These are phyloP conservation scores for Colletotrichum brevisporum DNA, from an alignment of 2,329 filamentous ascomycete genomes.

Conservation along the genomic window DNA sequence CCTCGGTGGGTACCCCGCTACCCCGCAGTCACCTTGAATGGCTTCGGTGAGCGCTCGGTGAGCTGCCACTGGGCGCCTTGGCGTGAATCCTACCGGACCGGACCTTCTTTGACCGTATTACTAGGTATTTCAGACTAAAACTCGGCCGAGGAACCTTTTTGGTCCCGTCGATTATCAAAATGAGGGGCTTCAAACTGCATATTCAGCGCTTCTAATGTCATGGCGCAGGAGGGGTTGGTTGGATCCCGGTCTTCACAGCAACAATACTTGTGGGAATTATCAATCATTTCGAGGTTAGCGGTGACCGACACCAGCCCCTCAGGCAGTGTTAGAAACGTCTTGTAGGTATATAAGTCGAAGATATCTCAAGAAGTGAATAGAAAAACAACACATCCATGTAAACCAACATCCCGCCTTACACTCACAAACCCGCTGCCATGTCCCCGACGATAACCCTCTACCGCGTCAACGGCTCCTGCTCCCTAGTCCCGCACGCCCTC, in stretches of 20 bases:
- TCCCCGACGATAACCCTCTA: slow-evolving; percentile 48
- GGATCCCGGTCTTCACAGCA: neutral
- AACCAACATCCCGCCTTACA: too few relatives aligned
- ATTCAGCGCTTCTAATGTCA: too few relatives aligned
- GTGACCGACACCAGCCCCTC: neutral
- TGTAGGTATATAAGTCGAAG: neutral
- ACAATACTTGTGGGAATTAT: neutral
- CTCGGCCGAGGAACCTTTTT: too few relatives aligned
- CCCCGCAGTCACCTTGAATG: slow-evolving; percentile 34
- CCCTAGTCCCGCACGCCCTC: slow-evolving; percentile 48
- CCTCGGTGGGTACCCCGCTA: slow-evolving; percentile 35
- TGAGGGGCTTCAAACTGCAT: too few relatives aligned
- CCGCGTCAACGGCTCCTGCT: slow-evolving; percentile 47
- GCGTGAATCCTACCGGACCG: neutral
- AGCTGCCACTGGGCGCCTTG: too few relatives aligned
- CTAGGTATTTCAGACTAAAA: too few relatives aligned
- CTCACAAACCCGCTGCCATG: slow-evolving; percentile 15
- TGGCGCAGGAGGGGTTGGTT: too few relatives aligned
- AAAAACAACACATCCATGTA: too few relatives aligned
- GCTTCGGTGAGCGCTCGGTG: neutral
- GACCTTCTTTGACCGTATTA: too few relatives aligned
- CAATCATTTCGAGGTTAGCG: neutral
- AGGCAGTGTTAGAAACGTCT: neutral
- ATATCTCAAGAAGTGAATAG: neutral
- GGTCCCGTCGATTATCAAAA: too few relatives aligned